Evolutionary conservation across 2,329 filamentous ascomycete genomes (phyloP).

Genomic region (Pseudogymnoascus pannorum): DNA sequence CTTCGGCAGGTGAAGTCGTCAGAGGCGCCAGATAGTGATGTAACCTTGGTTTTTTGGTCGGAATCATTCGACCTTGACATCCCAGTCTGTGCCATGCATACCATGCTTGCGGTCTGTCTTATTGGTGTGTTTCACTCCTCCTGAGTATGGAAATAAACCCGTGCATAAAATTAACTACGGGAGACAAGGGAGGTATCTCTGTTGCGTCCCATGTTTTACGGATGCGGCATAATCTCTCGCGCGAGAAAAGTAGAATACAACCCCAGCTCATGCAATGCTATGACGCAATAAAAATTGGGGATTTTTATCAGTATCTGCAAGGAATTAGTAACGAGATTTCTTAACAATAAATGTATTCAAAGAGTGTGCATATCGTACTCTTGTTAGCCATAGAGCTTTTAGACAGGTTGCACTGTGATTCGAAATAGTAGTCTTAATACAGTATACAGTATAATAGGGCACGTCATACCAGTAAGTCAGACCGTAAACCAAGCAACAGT

Average conservation of each 20-base stretch:
- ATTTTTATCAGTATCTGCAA: too few species aligned
- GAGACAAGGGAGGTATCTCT: neutral
- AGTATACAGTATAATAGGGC: neutral
- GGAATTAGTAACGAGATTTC: too few species aligned
- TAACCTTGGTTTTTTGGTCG: neutral
- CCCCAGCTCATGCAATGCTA: too few species aligned
- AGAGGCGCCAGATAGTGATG: neutral
- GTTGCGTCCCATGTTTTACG: neutral
- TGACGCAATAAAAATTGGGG: too few species aligned
- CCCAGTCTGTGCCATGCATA: neutral
- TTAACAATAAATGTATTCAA: too few species aligned
- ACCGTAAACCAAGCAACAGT: neutral
- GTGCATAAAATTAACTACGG: neutral
- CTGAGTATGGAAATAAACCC: neutral
- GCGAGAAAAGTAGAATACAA: neutral
- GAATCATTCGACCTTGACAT: neutral
- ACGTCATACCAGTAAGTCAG: neutral
- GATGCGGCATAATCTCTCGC: neutral
- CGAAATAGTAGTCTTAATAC: neutral
- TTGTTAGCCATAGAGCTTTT: neutral
- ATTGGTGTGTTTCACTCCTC: neutral
- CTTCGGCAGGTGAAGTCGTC: neutral
- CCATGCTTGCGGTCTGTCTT: neutral
- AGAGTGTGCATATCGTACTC: too few species aligned
- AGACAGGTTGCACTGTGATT: neutral